Base-by-base conservation (phyloP, 1,284 basidiomycete species). In the Gymnopus androsaceus region DNA sequence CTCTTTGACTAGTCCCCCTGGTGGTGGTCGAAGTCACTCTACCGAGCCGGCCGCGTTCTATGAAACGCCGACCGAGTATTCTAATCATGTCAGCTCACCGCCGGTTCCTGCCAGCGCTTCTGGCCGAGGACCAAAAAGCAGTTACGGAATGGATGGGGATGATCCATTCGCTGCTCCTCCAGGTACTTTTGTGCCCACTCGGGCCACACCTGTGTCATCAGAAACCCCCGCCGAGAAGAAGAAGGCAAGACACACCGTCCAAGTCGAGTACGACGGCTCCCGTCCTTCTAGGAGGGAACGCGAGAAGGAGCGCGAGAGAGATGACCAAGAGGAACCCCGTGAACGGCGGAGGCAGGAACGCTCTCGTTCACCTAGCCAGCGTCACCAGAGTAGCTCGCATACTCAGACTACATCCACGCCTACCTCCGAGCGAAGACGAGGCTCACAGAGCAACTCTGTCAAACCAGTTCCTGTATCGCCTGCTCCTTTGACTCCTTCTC, bases 201-300 rank as follows among this genome's bases (percentile, higher is more conserved):
- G 44, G 6, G 25, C 46, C 30, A 23, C 46, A 15, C 27, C 48
- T n/a, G 21, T 31, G 27, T n/a, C n/a, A n/a, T n/a, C n/a, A n/a
- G 54, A 56, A 36, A 56, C 47, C n/a, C 51, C 55, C 14, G 15
- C 55, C 12, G 49, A 51, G 4, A 75, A 76, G 62, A 73, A 75
- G 67, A 76, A 72, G 53, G 70, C 67, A 2, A 48, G 21, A 30
- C 93, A 96, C 72, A 96, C 94, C 2, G 92, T 96, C 38, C 94
- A 97, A 70, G 88, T 97, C 55, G 94, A 96, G 69, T 95, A 95
- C 63, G 87, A 88, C 40, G 19, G 51, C 17, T 25, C 51, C 12
- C 41, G 41, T 11, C 14, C 41, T 14, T 45, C 51, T 5, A 34
- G 51, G 11, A 42, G 30, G 33, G 51, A 23, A 19, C 47, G 45